These are phyloP conservation scores for Trypanosoma caninum DNA, from an alignment of 208 protist species.

Conservation along the genomic window DNA sequence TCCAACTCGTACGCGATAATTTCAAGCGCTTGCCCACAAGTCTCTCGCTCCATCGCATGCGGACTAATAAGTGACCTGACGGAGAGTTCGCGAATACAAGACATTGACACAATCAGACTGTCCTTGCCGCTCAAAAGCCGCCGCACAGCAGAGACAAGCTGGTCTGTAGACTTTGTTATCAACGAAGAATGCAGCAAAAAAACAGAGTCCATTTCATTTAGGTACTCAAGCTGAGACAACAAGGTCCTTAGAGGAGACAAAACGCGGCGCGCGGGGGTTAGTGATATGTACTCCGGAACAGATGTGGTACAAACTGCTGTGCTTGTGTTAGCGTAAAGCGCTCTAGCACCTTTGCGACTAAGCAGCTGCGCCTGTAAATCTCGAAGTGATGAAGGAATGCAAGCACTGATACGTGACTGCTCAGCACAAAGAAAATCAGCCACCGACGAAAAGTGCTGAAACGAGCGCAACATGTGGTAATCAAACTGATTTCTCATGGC, in stretches of 20 bases:
- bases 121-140: constrained; percentile 77
- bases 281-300: neutral
- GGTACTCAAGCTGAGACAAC: constrained; percentile 36
- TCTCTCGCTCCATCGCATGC: constrained; percentile 26
- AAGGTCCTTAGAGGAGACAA: constrained; percentile 58
- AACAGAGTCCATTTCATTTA: constrained; percentile 64
- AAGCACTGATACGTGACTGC: neutral
- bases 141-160: constrained; percentile 48
- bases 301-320: constrained; percentile 7
- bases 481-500: constrained; percentile 42
- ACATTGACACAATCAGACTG: constrained; percentile 56
- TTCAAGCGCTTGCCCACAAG: constrained; percentile 43
- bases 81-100: constrained; percentile 53
- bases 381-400: constrained; percentile 7
- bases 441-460: constrained; percentile 34
- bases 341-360: constrained; percentile 3
- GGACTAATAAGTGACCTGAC: constrained; percentile 27
- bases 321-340: constrained; percentile 7
- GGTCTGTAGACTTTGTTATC: constrained; percentile 35
- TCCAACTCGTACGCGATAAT: constrained; percentile 76
- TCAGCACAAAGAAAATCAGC: constrained; percentile 37
- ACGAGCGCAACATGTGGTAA: constrained; percentile 26
- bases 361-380: constrained; percentile 25
- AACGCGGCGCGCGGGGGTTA: neutral
- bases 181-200: constrained; percentile 76